These are phyloP conservation scores for Saccharomyces hybrid DNA, from an alignment of 1,139 yeast genomes.

Conservation along the genomic window DNA sequence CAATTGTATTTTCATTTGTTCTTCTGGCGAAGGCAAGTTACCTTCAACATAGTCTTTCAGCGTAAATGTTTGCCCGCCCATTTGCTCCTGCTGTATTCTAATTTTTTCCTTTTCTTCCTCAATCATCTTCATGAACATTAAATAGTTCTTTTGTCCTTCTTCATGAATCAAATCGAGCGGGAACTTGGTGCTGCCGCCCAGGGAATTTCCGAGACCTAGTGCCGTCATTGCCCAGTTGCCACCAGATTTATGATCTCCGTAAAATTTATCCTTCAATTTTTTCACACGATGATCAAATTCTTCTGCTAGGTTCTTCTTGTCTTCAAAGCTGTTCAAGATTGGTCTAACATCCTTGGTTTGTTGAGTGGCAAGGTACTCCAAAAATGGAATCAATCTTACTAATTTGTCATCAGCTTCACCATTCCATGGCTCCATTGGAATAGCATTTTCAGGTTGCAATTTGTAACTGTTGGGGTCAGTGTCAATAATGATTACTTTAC, in stretches of 20 bases:
- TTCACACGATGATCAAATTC: constrained; percentile 77
- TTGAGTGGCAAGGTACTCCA: constrained; percentile 91
- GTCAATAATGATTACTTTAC: constrained; percentile 74
- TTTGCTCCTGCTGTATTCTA: constrained; percentile 72
- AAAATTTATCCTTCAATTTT: constrained; percentile 62
- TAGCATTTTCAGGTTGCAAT: constrained; percentile 87
- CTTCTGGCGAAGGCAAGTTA: constrained; percentile 81
- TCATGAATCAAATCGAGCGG: constrained; percentile 87
- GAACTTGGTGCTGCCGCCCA: constrained; percentile 58
- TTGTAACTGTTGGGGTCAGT: constrained; percentile 64
- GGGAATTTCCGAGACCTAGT: constrained; percentile 52
- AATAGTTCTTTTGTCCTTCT: constrained; percentile 86
- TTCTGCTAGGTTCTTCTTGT: constrained; percentile 51
- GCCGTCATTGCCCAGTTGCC: constrained; percentile 51
- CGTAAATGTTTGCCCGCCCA: constrained; percentile 69
- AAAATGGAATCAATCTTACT: constrained; percentile 76
- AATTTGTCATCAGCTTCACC: constrained; percentile 78
- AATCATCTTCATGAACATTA: constrained; percentile 72
- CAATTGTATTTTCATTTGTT: constrained; percentile 59
- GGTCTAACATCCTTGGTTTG: constrained; percentile 89
- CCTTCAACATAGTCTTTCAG: constrained; percentile 77
- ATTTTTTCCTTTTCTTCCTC: constrained; percentile 86
- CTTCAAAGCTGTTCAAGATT: constrained; percentile 62
- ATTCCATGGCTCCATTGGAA: constrained; percentile 76
- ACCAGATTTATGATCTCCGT: constrained; percentile 44